These are phyloP conservation scores for Pichia phayaonensis DNA, from an alignment of 805 yeast genomes.

Conservation along the genomic window DNA sequence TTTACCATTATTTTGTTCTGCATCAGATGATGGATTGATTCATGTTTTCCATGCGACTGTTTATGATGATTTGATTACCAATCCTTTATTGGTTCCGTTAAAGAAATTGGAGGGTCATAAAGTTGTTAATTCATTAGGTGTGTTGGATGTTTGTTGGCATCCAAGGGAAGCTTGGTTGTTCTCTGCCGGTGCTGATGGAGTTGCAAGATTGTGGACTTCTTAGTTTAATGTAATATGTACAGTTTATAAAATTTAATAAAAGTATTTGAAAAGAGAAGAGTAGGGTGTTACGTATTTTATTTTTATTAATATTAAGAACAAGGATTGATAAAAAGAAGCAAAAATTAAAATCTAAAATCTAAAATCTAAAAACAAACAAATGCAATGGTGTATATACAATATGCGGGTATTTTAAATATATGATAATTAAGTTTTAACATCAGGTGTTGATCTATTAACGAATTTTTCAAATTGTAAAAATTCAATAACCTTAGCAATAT, in stretches of 20 bases:
- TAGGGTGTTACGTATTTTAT: no score
- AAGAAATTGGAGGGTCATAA: conserved; percentile 91
- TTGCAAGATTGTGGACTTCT: conserved; percentile 95
- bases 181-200: conserved; percentile 94
- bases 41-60: conserved; percentile 96
- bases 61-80: conserved; percentile 90
- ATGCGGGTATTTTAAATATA: background rate
- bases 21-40: conserved; percentile 88
- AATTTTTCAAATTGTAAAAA: conserved; percentile 66
- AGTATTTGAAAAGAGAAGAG: background rate
- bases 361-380: background rate
- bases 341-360: background rate
- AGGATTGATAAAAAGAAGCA: background rate
- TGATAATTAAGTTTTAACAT: conserved; percentile 60
- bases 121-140: conserved; percentile 73
- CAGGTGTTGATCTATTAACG: conserved; percentile 80
- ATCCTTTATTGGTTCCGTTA: conserved; percentile 91
- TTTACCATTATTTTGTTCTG: conserved; percentile 87
- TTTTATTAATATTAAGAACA: no score
- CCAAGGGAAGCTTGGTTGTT: conserved; percentile 98
- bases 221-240: conserved; percentile 21
- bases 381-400: background rate
- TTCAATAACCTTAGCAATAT: conserved; percentile 53
- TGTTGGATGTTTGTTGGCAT: conserved; percentile 86
- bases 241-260: background rate